Conservation (phyloP, 2,329 filamentous ascomycete species). For the Aspergillus viridinutans region DNA sequence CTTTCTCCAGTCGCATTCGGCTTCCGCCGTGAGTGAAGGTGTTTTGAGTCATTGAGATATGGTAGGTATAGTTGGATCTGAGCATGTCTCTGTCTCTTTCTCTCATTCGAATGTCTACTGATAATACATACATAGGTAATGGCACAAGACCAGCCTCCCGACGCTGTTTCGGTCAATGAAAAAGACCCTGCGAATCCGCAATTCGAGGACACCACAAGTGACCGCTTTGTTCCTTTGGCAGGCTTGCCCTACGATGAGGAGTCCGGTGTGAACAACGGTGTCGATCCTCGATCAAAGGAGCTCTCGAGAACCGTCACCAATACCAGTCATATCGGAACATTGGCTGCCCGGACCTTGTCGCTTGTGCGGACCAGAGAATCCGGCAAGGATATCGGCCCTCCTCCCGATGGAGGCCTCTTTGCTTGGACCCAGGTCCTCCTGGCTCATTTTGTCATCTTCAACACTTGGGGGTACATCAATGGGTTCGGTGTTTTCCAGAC, state of each 20-base stretch:
- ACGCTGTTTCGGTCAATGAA: not conserved
- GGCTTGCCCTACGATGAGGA: constrained; percentile 14
- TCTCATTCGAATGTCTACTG: not conserved
- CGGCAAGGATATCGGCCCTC: constrained; percentile 33
- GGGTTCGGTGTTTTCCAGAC: constrained; percentile 56
- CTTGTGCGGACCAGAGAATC: constrained; percentile 36
- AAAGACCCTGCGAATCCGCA: not conserved
- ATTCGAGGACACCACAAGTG: constrained; percentile 7
- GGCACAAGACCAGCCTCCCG: not conserved
- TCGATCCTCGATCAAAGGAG: constrained; percentile 7
- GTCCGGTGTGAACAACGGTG: constrained; percentile 9
- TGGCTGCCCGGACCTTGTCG: constrained; percentile 30
- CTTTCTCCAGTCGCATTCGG: not conserved
- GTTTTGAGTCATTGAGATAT: not conserved
- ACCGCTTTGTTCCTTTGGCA: constrained; percentile 7
- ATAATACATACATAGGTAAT: not conserved
- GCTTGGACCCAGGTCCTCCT: constrained; percentile 56
- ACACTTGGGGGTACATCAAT: constrained; percentile 53
- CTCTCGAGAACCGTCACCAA: constrained; percentile 22
- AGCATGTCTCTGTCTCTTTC: not conserved
- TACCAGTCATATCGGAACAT: constrained; percentile 19
- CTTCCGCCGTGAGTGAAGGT: not conserved
- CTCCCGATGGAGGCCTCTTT: constrained; percentile 48
- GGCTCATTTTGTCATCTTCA: constrained; percentile 53
- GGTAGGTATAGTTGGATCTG: not conserved